Percentiles rank a stretch among this genome's conserved stretches.
Conservation (phyloP, 1,284 basidiomycete genomes). For the Ganoderma boninense region DNA sequence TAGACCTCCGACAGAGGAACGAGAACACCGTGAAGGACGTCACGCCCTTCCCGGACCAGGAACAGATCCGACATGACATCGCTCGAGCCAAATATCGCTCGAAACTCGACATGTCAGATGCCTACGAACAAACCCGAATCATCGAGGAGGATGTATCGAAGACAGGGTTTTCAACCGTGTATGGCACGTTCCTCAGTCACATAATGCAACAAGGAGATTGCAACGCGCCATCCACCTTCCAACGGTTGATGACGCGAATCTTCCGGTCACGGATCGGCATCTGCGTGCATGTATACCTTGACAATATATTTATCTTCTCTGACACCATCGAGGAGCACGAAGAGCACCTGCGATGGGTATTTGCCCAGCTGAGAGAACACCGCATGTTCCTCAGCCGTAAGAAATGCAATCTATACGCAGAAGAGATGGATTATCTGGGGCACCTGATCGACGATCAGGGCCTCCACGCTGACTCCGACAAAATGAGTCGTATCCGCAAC, state of each 20-base stretch:
- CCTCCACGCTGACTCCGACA: slow-evolving; percentile 39
- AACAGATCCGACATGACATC: slow-evolving; percentile 39
- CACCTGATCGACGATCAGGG: slow-evolving; percentile 42
- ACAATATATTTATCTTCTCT: slow-evolving; percentile 47
- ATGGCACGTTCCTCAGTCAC: slow-evolving; percentile 36
- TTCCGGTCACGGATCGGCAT: slow-evolving; percentile 40
- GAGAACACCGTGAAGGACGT: slow-evolving; percentile 42
- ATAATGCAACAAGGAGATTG: slow-evolving; percentile 45
- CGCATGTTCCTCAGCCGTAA: slow-evolving; percentile 36
- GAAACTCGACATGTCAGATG: slow-evolving; percentile 42
- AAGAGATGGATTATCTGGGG: slow-evolving; percentile 39
- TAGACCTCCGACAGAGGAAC: slow-evolving; percentile 37
- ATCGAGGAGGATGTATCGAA: slow-evolving; percentile 31
- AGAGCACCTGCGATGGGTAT: slow-evolving; percentile 38
- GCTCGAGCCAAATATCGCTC: slow-evolving; percentile 34
- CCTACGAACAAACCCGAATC: slow-evolving; percentile 40
- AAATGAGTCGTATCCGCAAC: slow-evolving; percentile 33
- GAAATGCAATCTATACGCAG: slow-evolving; percentile 38
- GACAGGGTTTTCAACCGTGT: slow-evolving; percentile 37
- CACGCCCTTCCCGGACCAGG: slow-evolving; percentile 44
- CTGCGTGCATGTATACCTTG: slow-evolving; percentile 44
- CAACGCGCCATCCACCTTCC: slow-evolving; percentile 44
- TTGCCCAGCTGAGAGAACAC: slow-evolving; percentile 31
- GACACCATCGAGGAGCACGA: slow-evolving; percentile 40
- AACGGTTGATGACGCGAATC: slow-evolving; percentile 44